phyloP scores from a whole-genome alignment of 108 stramenopile species.

The Phaeodactylum tricornutum region DNA sequence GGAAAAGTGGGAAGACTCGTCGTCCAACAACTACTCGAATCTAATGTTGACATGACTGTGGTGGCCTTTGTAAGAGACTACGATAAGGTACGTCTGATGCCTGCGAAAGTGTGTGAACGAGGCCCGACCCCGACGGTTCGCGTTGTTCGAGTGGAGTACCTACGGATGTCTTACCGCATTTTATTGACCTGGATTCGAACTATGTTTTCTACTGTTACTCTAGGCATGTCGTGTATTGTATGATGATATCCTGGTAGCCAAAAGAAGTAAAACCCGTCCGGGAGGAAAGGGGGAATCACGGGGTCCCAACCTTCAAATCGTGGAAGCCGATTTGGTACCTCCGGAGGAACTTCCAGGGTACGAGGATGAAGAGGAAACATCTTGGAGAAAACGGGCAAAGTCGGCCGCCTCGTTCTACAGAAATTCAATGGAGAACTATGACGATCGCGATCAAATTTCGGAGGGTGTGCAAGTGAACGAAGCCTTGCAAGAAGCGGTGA shows the following conservation, averaged over 20 bases:
- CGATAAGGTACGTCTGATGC: too few species aligned
- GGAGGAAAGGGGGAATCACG: slow-evolving; percentile 5
- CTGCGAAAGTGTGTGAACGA: too few species aligned
- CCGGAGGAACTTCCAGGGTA: slow-evolving; percentile 30
- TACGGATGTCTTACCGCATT: too few species aligned
- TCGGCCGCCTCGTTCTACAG: slow-evolving; percentile 31
- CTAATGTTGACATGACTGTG: slow-evolving; percentile 40
- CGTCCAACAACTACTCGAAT: slow-evolving; percentile 34
- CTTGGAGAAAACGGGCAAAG: slow-evolving; percentile 21
- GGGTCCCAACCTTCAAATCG: slow-evolving; percentile 44
- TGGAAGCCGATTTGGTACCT: slow-evolving; percentile 48
- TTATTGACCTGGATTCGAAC: too few species aligned
- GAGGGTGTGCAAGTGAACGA: slow-evolving; percentile 22
- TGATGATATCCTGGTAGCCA: slow-evolving; percentile 22
- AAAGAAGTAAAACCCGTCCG: too few species aligned
- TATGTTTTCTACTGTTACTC: too few species aligned
- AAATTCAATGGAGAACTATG: slow-evolving; percentile 22
- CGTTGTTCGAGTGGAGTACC: too few species aligned
- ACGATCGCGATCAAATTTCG: slow-evolving; percentile 21
- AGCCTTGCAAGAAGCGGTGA: slow-evolving; percentile 38
- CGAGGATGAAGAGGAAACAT: slow-evolving; percentile 12
- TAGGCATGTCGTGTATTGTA: slow-evolving; percentile 39
- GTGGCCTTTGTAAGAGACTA: slow-evolving; percentile 51
- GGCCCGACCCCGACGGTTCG: too few species aligned
- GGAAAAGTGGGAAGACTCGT: slow-evolving; percentile 48